These are phyloP conservation scores for Trichoderma polysporum DNA, from an alignment of 2,329 filamentous ascomycete genomes.

Conservation along the genomic window DNA sequence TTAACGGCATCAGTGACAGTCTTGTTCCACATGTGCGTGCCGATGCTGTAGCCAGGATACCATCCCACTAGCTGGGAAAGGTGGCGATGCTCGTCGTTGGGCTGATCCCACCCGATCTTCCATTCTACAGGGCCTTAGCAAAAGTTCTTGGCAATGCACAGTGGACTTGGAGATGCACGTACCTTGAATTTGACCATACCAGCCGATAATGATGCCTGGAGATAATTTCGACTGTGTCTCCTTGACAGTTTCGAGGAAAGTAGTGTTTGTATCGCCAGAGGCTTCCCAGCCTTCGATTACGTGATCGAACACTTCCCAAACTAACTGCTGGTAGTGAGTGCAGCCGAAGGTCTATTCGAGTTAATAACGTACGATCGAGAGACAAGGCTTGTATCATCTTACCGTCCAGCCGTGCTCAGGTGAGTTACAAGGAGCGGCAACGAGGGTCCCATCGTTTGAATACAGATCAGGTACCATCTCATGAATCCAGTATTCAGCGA, in stretches of 20 bases:
- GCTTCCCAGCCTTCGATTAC: conserved; percentile 32
- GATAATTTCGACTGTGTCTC: conserved; percentile 11
- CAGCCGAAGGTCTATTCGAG: conserved; percentile 47
- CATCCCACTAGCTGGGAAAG: conserved; percentile 57
- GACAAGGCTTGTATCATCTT: neutral
- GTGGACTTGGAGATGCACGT: neutral
- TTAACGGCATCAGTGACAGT: conserved; percentile 44
- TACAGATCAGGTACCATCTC: conserved; percentile 52
- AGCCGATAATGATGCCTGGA: conserved; percentile 15
- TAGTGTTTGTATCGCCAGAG: conserved; percentile 29
- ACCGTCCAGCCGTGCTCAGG: conserved; percentile 54
- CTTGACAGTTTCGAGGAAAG: conserved; percentile 37
- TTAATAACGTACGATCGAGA: neutral
- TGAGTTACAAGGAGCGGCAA: conserved; percentile 59
- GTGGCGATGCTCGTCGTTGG: conserved; percentile 36
- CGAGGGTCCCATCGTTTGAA: conserved; percentile 51
- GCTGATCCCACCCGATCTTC: conserved; percentile 34
- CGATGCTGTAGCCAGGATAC: conserved; percentile 53
- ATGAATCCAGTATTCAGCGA: conserved; percentile 56
- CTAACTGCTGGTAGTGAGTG: conserved; percentile 53
- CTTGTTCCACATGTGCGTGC: conserved; percentile 45
- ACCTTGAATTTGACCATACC: conserved; percentile 20
- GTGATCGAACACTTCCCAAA: conserved; percentile 44
- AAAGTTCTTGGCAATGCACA: accelerated
- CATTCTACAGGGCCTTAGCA: conserved; percentile 22